phyloP scores from a whole-genome alignment of 1,284 basidiomycete genomes.

The Kwoniella shivajii region DNA sequence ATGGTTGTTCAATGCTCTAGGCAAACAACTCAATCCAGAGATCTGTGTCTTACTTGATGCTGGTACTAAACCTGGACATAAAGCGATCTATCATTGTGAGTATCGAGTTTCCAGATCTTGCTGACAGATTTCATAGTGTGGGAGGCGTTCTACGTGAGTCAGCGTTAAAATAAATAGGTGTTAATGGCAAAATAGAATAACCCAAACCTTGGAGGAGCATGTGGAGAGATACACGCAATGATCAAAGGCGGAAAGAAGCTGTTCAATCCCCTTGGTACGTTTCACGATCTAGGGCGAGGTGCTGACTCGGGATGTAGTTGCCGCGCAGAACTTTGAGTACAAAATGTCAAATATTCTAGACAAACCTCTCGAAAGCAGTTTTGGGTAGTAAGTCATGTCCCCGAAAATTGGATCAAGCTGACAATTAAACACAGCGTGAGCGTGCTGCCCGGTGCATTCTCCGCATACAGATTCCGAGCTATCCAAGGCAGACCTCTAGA shows the following conservation, averaged over 20 bases:
- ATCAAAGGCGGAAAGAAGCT: conserved; percentile 89
- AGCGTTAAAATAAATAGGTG: not conserved
- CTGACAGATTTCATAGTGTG: conserved; percentile 60
- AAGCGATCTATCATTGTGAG: conserved; percentile 83
- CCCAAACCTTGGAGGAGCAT: conserved; percentile 72
- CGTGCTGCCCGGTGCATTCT: conserved; percentile 94
- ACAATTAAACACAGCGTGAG: conserved; percentile 61
- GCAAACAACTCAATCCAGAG: conserved; percentile 81
- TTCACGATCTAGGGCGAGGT: not conserved
- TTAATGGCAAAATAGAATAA: conserved; percentile 45
- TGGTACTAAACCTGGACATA: conserved; percentile 94
- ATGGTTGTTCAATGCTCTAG: conserved; percentile 98
- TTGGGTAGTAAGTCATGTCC: conserved; percentile 66
- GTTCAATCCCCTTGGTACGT: conserved; percentile 74
- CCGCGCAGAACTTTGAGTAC: conserved; percentile 98
- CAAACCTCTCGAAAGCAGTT: conserved; percentile 85
- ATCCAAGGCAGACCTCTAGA: conserved; percentile 90
- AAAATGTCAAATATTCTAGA: conserved; percentile 94
- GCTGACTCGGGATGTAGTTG: conserved; percentile 54
- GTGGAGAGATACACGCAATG: conserved; percentile 94
- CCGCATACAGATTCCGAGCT: conserved; percentile 87
- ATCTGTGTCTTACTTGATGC: conserved; percentile 89
- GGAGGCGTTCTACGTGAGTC: conserved; percentile 66
- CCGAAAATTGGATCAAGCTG: not conserved
- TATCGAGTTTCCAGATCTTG: too few relatives aligned